A percentile compares a stretch with the other conserved stretches of the same genome.
Evolutionary conservation across 2,329 filamentous ascomycete species (phyloP).

Genomic region (Talaromyces sp.): DNA sequence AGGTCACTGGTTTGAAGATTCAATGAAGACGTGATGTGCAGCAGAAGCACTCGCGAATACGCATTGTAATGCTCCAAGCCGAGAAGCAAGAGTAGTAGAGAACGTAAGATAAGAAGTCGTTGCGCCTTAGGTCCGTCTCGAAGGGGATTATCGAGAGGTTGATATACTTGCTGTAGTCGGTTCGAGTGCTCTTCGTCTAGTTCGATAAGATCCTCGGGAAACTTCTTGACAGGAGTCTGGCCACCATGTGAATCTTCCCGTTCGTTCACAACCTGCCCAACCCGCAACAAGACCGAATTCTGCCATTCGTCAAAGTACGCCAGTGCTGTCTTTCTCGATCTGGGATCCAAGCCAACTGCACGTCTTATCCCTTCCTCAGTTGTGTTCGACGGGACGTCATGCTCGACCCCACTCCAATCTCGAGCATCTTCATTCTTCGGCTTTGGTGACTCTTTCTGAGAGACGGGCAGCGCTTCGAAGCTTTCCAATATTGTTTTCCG

Average conservation of each 20-base stretch:
- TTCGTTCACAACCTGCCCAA: constrained; percentile 65
- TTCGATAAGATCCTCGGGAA: constrained; percentile 24
- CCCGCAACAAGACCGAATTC: constrained; percentile 62
- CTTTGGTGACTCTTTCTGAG: constrained; percentile 24
- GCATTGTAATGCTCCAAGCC: constrained; percentile 75
- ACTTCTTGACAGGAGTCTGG: constrained; percentile 24
- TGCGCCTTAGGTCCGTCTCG: constrained; percentile 38
- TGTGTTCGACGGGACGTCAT: neutral
- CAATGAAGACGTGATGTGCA: constrained; percentile 68
- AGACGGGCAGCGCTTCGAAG: constrained; percentile 28
- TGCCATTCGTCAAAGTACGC: constrained; percentile 80
- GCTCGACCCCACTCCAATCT: neutral
- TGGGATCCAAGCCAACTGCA: constrained; percentile 5
- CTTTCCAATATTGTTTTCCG: constrained; percentile 36
- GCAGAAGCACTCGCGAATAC: constrained; percentile 68
- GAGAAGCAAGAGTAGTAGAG: constrained; percentile 67
- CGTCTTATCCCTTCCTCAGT: neutral
- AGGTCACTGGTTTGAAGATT: constrained; percentile 64
- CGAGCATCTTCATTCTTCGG: constrained; percentile 29
- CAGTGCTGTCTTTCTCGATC: constrained; percentile 54
- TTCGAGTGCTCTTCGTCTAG: constrained; percentile 28
- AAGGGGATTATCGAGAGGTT: constrained; percentile 60
- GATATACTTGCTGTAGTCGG: constrained; percentile 46
- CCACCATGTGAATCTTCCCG: constrained; percentile 42
- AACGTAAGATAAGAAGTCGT: constrained; percentile 66